Conservation (phyloP, 2,329 filamentous ascomycete species). For the Cordyceps militaris region DNA sequence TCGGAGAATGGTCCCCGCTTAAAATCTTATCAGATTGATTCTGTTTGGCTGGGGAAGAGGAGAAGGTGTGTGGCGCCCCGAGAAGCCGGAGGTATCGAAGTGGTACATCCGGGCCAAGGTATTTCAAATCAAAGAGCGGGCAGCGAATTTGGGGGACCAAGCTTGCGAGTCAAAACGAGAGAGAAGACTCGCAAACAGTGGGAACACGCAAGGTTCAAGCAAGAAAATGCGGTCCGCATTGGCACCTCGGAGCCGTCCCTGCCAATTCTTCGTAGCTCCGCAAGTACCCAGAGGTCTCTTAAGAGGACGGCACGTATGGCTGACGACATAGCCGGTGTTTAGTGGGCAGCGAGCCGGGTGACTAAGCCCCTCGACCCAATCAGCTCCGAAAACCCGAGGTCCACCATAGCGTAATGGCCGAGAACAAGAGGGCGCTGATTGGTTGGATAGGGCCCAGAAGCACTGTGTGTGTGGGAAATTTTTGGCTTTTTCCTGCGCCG, state of each 20-base stretch:
- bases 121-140: constrained; percentile 11
- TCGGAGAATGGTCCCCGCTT: constrained; percentile 3
- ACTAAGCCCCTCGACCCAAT: constrained; percentile 8
- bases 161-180: neutral
- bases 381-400: constrained; percentile 12
- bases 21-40: constrained; percentile 15
- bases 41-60: constrained; percentile 11
- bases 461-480: neutral
- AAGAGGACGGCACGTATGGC: neutral
- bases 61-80: neutral
- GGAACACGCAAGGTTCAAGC: neutral
- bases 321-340: constrained; percentile 11
- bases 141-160: constrained; percentile 6
- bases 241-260: constrained; percentile 3
- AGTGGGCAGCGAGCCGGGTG: neutral
- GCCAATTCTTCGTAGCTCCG: constrained; percentile 4
- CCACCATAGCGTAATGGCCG: constrained; percentile 17
- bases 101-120: neutral
- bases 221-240: neutral
- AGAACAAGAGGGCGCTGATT: constrained; percentile 22
- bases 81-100: neutral
- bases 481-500: constrained; percentile 13
- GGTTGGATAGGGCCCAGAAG: constrained; percentile 16
- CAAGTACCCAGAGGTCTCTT: neutral
- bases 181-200: neutral